A percentile compares a stretch with the other conserved stretches of the same genome.
phyloP scores from a whole-genome alignment of 495 filamentous ascomycete genomes.

The Letharia columbiana region DNA sequence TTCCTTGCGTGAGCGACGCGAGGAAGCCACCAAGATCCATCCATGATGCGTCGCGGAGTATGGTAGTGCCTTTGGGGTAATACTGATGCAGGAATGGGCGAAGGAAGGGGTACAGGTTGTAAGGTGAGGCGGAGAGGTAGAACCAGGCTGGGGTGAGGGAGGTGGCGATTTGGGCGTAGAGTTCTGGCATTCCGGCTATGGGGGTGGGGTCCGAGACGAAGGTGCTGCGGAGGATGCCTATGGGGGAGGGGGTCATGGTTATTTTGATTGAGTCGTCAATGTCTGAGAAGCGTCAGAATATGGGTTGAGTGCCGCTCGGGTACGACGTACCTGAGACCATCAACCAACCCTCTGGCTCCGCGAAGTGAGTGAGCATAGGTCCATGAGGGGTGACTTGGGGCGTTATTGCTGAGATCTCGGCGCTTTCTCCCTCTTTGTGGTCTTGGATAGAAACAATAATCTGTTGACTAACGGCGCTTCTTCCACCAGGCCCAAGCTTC shows the following conservation, averaged over 20 bases:
- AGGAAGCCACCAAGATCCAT: constrained; percentile 74
- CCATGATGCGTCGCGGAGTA: constrained; percentile 82
- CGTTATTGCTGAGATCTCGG: constrained; percentile 36
- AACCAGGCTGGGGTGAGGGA: constrained; percentile 67
- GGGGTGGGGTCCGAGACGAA: constrained; percentile 67
- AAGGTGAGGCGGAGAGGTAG: constrained; percentile 89
- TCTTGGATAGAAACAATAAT: constrained; percentile 10
- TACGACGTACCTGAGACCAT: constrained; percentile 62
- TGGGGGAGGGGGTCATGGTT: constrained; percentile 67
- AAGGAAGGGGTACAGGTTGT: constrained; percentile 91
- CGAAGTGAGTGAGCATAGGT: constrained; percentile 59
- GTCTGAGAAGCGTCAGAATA: constrained; percentile 40
- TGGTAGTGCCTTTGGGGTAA: constrained; percentile 69
- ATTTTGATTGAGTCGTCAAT: constrained; percentile 96
- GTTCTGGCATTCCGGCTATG: constrained; percentile 71
- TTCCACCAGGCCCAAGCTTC: constrained; percentile 37
- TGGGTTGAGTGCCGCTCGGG: neutral
- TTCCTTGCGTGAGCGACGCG: constrained; percentile 68
- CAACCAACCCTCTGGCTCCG: constrained; percentile 73
- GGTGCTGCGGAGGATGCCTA: constrained; percentile 73
- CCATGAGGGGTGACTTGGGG: constrained; percentile 37
- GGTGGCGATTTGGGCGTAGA: constrained; percentile 58
- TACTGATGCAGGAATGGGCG: constrained; percentile 53
- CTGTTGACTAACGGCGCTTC: constrained; percentile 24
- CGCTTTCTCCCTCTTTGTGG: constrained; percentile 33